A percentile compares a stretch with the other conserved stretches of the same genome.
phyloP scores from a whole-genome alignment of 1,139 yeast species.

The Saccharomyces hybrid region DNA sequence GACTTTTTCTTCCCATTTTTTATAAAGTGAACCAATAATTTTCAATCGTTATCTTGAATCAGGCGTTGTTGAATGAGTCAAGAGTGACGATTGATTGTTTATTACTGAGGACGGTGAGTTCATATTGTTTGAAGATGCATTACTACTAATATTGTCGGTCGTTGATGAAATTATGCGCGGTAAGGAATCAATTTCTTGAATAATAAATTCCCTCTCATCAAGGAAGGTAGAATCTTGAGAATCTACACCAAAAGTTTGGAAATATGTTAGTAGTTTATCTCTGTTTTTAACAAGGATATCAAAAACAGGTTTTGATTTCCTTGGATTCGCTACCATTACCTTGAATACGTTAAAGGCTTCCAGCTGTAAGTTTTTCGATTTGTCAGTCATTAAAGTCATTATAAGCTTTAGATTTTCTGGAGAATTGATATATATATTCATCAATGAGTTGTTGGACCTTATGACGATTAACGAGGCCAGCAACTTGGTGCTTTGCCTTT shows the following conservation, averaged over 20 bases:
- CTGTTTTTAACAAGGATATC: slow-evolving; percentile 81
- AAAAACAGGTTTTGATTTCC: slow-evolving; percentile 67
- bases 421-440: slow-evolving; percentile 71
- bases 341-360: slow-evolving; percentile 93
- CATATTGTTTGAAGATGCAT: neutral
- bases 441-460: slow-evolving; percentile 61
- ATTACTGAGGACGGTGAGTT: slow-evolving; percentile 1
- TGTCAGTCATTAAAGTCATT: slow-evolving; percentile 81
- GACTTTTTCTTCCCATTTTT: neutral
- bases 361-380: slow-evolving; percentile 76
- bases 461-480: slow-evolving; percentile 69
- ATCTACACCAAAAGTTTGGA: slow-evolving; percentile 56
- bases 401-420: slow-evolving; percentile 75
- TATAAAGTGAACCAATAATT: neutral
- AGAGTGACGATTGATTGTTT: neutral
- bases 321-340: slow-evolving; percentile 90
- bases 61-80: slow-evolving; percentile 1
- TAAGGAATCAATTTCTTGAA: slow-evolving; percentile 63
- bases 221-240: slow-evolving; percentile 57
- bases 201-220: slow-evolving; percentile 76
- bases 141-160: slow-evolving; percentile 6
- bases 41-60: neutral
- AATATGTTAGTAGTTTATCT: slow-evolving; percentile 62
- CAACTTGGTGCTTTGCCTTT: slow-evolving; percentile 79
- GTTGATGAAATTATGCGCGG: slow-evolving; percentile 42